Conservation (phyloP, 257 asterid species). For the Primulina eburnea region DNA sequence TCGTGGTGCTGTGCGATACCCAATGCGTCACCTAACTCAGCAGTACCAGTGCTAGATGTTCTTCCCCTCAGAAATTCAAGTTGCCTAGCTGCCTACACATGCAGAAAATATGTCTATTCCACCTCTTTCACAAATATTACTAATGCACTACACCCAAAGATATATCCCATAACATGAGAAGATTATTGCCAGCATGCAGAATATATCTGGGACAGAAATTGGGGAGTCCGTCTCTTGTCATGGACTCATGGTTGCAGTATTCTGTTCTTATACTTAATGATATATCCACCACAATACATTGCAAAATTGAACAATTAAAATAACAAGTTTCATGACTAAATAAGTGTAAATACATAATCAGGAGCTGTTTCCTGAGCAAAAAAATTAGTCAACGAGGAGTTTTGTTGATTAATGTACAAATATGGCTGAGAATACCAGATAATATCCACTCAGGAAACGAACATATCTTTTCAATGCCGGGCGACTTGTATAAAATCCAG, state of each 20-base stretch:
- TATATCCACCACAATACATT: not conserved
- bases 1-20: conserved; percentile 89
- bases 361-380: not conserved
- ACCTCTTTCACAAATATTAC: conserved; percentile 7
- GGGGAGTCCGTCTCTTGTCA: not conserved
- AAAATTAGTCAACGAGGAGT: not conserved
- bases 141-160: not conserved
- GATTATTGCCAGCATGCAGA: not conserved
- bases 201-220: not conserved
- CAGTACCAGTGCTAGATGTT: conserved; percentile 54
- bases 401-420: not conserved
- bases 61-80: conserved; percentile 67
- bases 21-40: conserved; percentile 63
- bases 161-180: not conserved
- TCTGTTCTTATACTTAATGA: not conserved
- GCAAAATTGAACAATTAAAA: not conserved
- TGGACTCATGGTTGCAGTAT: not conserved
- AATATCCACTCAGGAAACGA: conserved; percentile 75
- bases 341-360: not conserved
- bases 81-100: conserved; percentile 76
- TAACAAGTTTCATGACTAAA: not conserved
- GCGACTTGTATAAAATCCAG: conserved; percentile 84
- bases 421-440: conserved; percentile 41
- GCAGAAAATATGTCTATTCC: not conserved
- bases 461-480: conserved; percentile 74